A percentile compares a stretch with the other conserved stretches of the same genome.
Conservation (phyloP, 202 grass and related monocot species). For the Setaria italica region DNA sequence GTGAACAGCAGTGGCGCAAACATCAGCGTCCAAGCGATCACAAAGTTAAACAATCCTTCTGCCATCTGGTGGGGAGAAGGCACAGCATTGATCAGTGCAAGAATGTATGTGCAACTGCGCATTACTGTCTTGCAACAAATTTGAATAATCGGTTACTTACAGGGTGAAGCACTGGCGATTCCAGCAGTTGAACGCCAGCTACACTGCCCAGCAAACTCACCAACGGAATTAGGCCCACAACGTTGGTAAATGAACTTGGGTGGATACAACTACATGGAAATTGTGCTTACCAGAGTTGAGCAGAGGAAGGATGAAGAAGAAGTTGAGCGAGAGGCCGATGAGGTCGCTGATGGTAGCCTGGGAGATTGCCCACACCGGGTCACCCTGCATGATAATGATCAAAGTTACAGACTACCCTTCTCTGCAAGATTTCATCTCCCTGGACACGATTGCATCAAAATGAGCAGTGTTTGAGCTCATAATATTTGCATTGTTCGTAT, state of each 20-base stretch:
- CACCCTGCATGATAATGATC: conserved; percentile 57
- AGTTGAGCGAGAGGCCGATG: conserved; percentile 81
- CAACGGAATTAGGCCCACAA: conserved; percentile 32
- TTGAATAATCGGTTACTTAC: conserved; percentile 50
- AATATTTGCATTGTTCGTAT: background rate
- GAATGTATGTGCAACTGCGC: background rate
- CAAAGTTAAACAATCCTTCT: conserved; percentile 93
- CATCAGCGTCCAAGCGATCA: conserved; percentile 84
- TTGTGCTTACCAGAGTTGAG: conserved; percentile 64
- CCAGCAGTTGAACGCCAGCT: conserved; percentile 75
- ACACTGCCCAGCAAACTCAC: conserved; percentile 61
- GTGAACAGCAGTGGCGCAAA: conserved; percentile 86
- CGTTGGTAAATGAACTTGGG: background rate
- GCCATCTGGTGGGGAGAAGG: conserved; percentile 49
- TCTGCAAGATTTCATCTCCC: background rate
- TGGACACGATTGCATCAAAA: background rate
- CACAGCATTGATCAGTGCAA: conserved; percentile 4
- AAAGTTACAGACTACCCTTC: background rate
- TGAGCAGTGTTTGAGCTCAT: background rate
- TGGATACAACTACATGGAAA: background rate
- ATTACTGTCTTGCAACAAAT: background rate
- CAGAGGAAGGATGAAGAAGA: conserved; percentile 84
- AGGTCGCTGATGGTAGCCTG: conserved; percentile 71
- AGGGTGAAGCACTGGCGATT: conserved; percentile 83
- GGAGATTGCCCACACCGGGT: conserved; percentile 84